A percentile compares a stretch with the other conserved stretches of the same genome.
These are phyloP conservation scores for Coemansia aciculifera DNA, from an alignment of 192 early-diverging fungal species.

Conservation along the genomic window DNA sequence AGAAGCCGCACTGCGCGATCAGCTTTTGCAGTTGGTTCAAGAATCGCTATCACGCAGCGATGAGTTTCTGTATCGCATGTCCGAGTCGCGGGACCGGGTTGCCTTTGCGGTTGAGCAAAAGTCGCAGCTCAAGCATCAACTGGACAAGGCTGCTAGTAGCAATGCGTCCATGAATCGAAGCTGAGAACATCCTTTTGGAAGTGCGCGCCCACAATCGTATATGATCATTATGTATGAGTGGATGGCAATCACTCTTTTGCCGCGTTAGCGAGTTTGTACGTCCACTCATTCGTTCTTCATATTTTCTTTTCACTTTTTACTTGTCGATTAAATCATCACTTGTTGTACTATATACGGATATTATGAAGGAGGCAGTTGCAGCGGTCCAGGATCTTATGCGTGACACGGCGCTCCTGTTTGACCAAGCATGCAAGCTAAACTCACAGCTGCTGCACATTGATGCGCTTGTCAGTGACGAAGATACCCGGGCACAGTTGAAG, in stretches of 20 bases:
- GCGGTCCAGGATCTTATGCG: slow-evolving; percentile 54
- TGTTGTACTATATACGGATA: background rate
- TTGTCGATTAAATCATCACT: background rate
- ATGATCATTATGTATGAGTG: background rate
- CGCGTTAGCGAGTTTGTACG: background rate
- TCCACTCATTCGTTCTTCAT: background rate
- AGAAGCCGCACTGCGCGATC: slow-evolving; percentile 32
- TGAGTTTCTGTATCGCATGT: slow-evolving; percentile 48
- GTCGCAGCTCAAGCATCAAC: slow-evolving; percentile 37
- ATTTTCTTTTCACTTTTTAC: background rate
- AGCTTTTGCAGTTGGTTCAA: slow-evolving; percentile 46
- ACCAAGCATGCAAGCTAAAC: slow-evolving; percentile 47
- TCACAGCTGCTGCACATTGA: slow-evolving; percentile 43
- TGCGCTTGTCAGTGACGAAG: slow-evolving; percentile 22
- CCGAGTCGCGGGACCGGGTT: slow-evolving; percentile 43
- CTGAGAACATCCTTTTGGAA: background rate
- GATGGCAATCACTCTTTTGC: background rate
- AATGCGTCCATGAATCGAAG: background rate
- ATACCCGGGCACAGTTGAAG: slow-evolving; percentile 19
- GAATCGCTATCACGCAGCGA: slow-evolving; percentile 52
- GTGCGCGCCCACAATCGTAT: background rate
- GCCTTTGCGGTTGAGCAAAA: slow-evolving; percentile 47
- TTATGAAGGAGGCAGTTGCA: slow-evolving; percentile 32
- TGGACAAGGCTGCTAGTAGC: slow-evolving; percentile 24
- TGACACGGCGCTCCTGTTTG: slow-evolving; percentile 42